Evolutionary conservation across 305 asterid genomes (phyloP).

Genomic region (Fraxinus baroniana): DNA sequence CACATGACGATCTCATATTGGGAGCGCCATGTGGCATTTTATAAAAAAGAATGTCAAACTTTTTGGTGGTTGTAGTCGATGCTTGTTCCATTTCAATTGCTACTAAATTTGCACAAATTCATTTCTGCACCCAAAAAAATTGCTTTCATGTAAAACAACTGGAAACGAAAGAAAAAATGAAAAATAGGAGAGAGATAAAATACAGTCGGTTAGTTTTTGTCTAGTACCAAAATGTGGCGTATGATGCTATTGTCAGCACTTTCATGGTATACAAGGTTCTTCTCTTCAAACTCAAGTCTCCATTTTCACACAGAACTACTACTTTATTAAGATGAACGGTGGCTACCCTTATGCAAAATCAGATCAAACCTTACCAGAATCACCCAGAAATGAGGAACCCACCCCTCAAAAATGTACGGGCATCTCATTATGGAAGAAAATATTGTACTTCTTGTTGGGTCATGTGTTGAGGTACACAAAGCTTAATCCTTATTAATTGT

Average conservation of each 20-base stretch:
- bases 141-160: not conserved
- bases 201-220: not conserved
- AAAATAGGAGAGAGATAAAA: not conserved
- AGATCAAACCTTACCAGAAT: not conserved
- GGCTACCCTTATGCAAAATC: constrained; percentile 5
- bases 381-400: not conserved
- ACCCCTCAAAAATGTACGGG: not conserved
- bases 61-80: too few relatives aligned
- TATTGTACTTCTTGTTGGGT: constrained; percentile 12
- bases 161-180: not conserved
- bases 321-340: not conserved
- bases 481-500: not conserved
- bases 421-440: constrained; percentile 15
- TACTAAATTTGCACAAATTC: too few relatives aligned
- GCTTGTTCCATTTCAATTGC: too few relatives aligned
- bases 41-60: too few relatives aligned
- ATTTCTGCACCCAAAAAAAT: too few relatives aligned
- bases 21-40: too few relatives aligned
- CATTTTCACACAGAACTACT: not conserved
- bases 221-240: not conserved
- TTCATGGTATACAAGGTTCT: not conserved
- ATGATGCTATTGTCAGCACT: not conserved
- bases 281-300: not conserved
- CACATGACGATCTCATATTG: too few relatives aligned
- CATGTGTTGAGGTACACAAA: constrained; percentile 14